phyloP scores from a whole-genome alignment of 495 filamentous ascomycete species.

The Copromyces sp. region DNA sequence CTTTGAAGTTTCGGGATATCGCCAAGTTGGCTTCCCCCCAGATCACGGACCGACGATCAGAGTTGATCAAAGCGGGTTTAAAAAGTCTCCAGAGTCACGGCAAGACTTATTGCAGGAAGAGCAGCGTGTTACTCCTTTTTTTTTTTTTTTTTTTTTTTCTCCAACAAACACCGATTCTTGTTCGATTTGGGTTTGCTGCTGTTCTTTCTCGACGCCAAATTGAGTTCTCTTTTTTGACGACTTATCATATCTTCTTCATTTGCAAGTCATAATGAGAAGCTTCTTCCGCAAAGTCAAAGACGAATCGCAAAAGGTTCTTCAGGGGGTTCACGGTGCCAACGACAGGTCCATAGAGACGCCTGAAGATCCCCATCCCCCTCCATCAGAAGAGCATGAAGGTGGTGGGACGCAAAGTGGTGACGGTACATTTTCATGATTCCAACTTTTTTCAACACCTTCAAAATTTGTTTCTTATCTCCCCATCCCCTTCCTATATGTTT shows the following conservation, averaged over 20 bases:
- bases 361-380: neutral
- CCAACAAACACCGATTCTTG: neutral
- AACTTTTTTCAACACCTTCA: neutral
- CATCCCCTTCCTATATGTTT: neutral
- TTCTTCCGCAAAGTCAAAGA: neutral
- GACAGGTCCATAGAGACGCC: neutral
- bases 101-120: neutral
- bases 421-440: neutral
- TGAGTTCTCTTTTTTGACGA: neutral
- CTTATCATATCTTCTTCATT: neutral
- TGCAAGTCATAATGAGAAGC: neutral
- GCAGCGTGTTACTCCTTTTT: neutral
- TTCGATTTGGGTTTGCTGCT: neutral
- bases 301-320: neutral
- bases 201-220: neutral
- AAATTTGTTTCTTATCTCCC: neutral
- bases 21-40: neutral
- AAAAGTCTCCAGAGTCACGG: neutral
- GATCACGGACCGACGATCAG: neutral
- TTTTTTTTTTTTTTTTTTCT: neutral
- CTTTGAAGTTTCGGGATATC: neutral
- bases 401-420: neutral
- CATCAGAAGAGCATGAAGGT: neutral
- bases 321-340: neutral
- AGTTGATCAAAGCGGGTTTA: neutral